These are phyloP conservation scores for Trametes pubescens DNA, from an alignment of 1,284 basidiomycete genomes.

Conservation along the genomic window DNA sequence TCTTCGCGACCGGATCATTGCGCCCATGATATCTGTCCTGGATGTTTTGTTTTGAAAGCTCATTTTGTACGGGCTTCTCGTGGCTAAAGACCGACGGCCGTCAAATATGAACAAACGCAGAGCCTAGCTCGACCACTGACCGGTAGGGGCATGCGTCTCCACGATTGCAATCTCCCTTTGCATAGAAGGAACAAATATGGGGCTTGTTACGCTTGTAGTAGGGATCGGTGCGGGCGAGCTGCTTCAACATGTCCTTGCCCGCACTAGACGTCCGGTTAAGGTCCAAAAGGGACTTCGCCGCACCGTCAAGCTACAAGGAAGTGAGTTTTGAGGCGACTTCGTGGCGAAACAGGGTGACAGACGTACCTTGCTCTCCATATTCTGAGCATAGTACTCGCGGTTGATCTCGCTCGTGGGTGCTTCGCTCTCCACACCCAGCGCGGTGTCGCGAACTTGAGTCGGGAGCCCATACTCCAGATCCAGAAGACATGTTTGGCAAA, in stretches of 20 bases:
- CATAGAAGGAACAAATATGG: conserved; percentile 95
- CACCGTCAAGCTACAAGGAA: conserved; percentile 64
- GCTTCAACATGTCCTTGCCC: conserved; percentile 96
- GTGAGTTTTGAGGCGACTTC: background rate
- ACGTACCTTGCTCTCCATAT: conserved; percentile 88
- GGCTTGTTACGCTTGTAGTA: conserved; percentile 97
- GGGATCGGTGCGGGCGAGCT: conserved; percentile 91
- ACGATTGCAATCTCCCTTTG: conserved; percentile 93
- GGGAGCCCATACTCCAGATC: conserved; percentile 97
- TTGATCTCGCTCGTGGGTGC: conserved; percentile 98
- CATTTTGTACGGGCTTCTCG: conserved; percentile 87
- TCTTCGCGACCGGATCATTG: conserved; percentile 91
- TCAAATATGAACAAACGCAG: background rate
- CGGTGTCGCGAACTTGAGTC: conserved; percentile 97
- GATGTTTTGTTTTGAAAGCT: conserved; percentile 90
- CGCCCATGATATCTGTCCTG: conserved; percentile 91
- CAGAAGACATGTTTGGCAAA: conserved; percentile 97
- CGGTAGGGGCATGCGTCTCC: conserved; percentile 94
- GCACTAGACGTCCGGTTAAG: conserved; percentile 75
- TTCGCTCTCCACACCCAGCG: conserved; percentile 85
- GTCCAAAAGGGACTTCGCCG: conserved; percentile 72
- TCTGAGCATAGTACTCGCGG: conserved; percentile 97
- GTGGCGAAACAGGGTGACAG: background rate
- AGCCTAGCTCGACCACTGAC: conserved; percentile 44
- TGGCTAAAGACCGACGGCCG: conserved; percentile 59